These are phyloP conservation scores for Darksidea phi DNA, from an alignment of 495 filamentous ascomycete genomes.

Conservation along the genomic window DNA sequence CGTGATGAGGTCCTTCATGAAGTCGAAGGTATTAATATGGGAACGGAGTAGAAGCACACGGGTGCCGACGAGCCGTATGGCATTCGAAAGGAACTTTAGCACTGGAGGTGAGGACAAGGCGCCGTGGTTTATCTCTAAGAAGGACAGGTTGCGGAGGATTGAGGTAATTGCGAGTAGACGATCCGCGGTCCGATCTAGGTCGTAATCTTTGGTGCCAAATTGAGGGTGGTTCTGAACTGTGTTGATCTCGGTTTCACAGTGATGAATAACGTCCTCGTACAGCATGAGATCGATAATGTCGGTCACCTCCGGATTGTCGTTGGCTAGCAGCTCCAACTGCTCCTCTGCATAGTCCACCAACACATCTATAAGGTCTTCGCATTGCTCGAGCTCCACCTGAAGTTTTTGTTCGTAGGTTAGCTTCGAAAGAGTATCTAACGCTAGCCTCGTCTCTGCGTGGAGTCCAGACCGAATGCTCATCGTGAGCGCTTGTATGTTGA, in stretches of 20 bases:
- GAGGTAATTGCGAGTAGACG: constrained; percentile 87
- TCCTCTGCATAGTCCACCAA: constrained; percentile 88
- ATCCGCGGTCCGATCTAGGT: constrained; percentile 83
- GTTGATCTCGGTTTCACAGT: constrained; percentile 68
- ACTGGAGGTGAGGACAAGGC: constrained; percentile 70
- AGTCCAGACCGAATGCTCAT: constrained; percentile 92
- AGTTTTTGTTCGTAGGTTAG: constrained; percentile 63
- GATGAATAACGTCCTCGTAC: constrained; percentile 84
- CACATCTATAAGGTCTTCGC: constrained; percentile 84
- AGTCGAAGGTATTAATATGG: constrained; percentile 79
- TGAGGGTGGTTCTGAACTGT: constrained; percentile 65
- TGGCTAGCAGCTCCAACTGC: constrained; percentile 73
- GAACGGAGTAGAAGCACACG: constrained; percentile 81
- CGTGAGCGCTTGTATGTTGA: constrained; percentile 89
- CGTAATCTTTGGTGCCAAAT: constrained; percentile 76
- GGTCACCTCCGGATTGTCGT: constrained; percentile 77
- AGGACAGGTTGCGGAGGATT: constrained; percentile 89
- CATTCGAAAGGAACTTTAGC: constrained; percentile 73
- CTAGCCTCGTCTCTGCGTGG: constrained; percentile 79
- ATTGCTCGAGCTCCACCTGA: constrained; percentile 66
- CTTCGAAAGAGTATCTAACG: constrained; percentile 77
- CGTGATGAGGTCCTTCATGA: constrained; percentile 93
- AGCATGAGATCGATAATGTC: constrained; percentile 75
- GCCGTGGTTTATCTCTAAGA: constrained; percentile 70
- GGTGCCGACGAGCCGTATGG: constrained; percentile 85